Evolutionary conservation across 2,329 filamentous ascomycete species (phyloP), one percentile per base, ranked within the genome.

Genomic region (Penicillium italicum): DNA sequence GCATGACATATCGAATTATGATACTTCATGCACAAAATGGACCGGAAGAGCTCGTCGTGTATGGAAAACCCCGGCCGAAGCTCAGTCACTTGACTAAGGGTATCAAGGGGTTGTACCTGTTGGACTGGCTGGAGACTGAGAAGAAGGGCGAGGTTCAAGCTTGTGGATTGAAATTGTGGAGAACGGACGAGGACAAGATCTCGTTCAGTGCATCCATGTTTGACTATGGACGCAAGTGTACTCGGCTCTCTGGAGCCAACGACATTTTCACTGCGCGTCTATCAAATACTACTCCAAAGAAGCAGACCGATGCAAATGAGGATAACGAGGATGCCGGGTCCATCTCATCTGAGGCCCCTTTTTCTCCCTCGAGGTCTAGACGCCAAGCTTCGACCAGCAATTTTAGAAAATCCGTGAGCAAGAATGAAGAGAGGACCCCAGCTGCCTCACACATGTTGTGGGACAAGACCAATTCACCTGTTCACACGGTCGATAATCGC

Each of bases 361-460:
- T 24, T 31, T 10, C 16, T 1, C 8, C 14, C 12, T 45, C 3
- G 18, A 41, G 16, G 0, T 41, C 34, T 22, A n/a, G 9, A 3
- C 34, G 12, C 14, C n/a, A 28, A 31, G 5, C 12, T 18, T 41
- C 9, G 2, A 16, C 9, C 7, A 5, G 8, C 18, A 31, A 16
- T n/a, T 11, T 6, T 42, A 2, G 1, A 12, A n/a, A n/a, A 2
- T 4, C 9, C 1, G 20, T n/a, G 9, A 24, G 6, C 1, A 4
- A 8, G 2, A 6, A 12, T 14, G 14, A 28, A 12, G 5, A 28
- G 11, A 48, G 18, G 3, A 8, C 12, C 4, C 9, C 36, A n/a
- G 1, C 5, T n/a, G 1, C 5, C 0, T 5, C 20, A 16, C 20
- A 1, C 3, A 18, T 9, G 3, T 12, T 3, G 0, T 22, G 20